Conservation (phyloP, 2,329 filamentous ascomycete genomes). For the Hypoxylon sp. region DNA sequence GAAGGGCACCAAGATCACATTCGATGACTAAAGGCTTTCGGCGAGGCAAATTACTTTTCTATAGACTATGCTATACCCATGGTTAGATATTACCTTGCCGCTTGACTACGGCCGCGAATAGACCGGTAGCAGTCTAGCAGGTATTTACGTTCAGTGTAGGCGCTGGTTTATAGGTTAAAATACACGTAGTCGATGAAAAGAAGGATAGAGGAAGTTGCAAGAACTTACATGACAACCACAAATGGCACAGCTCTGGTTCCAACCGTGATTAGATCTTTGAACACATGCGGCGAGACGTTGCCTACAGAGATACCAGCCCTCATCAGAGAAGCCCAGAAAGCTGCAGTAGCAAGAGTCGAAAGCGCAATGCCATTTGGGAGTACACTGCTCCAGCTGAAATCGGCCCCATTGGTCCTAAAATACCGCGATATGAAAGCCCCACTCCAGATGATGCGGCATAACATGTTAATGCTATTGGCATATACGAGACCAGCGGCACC, state of each 20-base stretch:
- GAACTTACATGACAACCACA: slow-evolving; percentile 72
- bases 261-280: slow-evolving; percentile 63
- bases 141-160: slow-evolving; percentile 68
- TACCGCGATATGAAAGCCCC: slow-evolving; percentile 77
- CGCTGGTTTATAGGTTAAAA: slow-evolving; percentile 57
- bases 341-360: slow-evolving; percentile 62
- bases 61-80: slow-evolving; percentile 27
- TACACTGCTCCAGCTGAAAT: slow-evolving; percentile 60
- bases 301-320: slow-evolving; percentile 49
- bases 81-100: slow-evolving; percentile 18
- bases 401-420: slow-evolving; percentile 65
- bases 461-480: slow-evolving; percentile 93
- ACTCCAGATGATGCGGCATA: slow-evolving; percentile 86
- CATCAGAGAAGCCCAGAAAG: slow-evolving; percentile 56
- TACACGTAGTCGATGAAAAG: slow-evolving; percentile 40
- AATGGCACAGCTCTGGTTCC: slow-evolving; percentile 67
- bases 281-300: slow-evolving; percentile 54
- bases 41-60: slow-evolving; percentile 26
- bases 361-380: slow-evolving; percentile 62
- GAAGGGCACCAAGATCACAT: slow-evolving; percentile 91
- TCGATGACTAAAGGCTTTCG: slow-evolving; percentile 67
- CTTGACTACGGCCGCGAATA: slow-evolving; percentile 55
- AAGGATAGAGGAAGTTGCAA: slow-evolving; percentile 15
- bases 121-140: slow-evolving; percentile 66
- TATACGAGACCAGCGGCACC: slow-evolving; percentile 86